Conservation (phyloP, 345 rosid genomes). For the Eutrema yunnanense region DNA sequence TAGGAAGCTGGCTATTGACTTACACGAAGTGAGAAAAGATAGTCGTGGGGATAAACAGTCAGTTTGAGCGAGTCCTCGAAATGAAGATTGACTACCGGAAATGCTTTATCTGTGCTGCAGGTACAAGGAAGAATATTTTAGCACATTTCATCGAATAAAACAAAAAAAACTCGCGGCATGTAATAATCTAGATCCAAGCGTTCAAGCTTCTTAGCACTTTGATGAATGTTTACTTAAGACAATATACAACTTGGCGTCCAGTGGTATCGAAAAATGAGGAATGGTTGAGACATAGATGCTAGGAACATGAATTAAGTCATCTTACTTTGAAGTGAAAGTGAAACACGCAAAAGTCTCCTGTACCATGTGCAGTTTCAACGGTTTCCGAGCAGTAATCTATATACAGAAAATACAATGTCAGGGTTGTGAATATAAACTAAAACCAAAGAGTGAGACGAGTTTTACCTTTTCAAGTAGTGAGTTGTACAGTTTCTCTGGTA, state of each 20-base stretch:
- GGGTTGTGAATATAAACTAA: background rate
- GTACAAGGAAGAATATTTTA: conserved; percentile 8
- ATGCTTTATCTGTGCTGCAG: conserved; percentile 71
- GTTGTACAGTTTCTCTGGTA: conserved; percentile 52
- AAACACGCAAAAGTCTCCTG: conserved; percentile 70
- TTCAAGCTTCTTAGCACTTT: background rate
- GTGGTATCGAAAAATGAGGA: background rate
- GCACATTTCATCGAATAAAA: background rate
- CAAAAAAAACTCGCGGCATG: background rate
- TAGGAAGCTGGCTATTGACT: conserved; percentile 27
- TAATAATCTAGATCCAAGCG: background rate
- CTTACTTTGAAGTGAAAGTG: conserved; percentile 55
- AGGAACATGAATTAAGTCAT: conserved; percentile 4
- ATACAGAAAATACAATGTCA: conserved; percentile 2
- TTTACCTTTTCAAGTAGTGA: conserved; percentile 51
- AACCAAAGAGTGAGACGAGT: background rate
- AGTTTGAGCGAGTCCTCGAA: conserved; percentile 64
- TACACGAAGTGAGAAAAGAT: conserved; percentile 62
- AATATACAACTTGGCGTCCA: background rate
- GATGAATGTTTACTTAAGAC: background rate
- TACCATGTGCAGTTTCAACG: conserved; percentile 48
- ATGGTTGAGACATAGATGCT: background rate
- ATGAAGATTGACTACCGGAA: conserved; percentile 59
- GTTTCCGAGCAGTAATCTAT: conserved; percentile 52
- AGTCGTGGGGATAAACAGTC: conserved; percentile 61